phyloP scores from a whole-genome alignment of 305 asterid genomes.

The Euphrasia arctica region DNA sequence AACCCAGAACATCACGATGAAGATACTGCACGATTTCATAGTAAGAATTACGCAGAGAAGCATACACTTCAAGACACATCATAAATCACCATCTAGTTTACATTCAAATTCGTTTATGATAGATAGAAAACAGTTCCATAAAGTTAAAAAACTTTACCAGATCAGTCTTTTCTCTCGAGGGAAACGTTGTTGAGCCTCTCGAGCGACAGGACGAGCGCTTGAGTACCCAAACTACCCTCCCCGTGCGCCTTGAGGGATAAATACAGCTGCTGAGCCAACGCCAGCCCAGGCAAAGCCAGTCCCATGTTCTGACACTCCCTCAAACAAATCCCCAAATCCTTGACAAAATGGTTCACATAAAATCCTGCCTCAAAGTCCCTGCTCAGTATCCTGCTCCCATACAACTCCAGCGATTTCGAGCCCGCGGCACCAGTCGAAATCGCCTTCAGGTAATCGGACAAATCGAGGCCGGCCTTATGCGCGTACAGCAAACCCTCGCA shows the following conservation, averaged over 20 bases:
- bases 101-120: neutral
- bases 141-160: slow-evolving; percentile 20
- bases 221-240: slow-evolving; percentile 88
- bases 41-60: neutral
- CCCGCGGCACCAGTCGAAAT: slow-evolving; percentile 94
- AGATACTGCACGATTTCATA: neutral
- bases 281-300: slow-evolving; percentile 50
- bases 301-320: slow-evolving; percentile 93
- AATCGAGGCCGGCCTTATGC: slow-evolving; percentile 76
- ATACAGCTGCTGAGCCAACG: slow-evolving; percentile 94
- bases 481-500: slow-evolving; percentile 87
- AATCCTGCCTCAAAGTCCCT: slow-evolving; percentile 90
- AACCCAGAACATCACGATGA: neutral
- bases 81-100: neutral
- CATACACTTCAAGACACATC: neutral
- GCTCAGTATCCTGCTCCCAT: slow-evolving; percentile 61
- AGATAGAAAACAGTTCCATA: slow-evolving; percentile 2
- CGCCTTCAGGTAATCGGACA: slow-evolving; percentile 49
- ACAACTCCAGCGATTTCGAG: slow-evolving; percentile 80
- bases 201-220: slow-evolving; percentile 80
- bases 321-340: slow-evolving; percentile 87
- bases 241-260: slow-evolving; percentile 88
- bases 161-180: slow-evolving; percentile 21
- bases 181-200: slow-evolving; percentile 87
- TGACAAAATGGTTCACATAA: slow-evolving; percentile 92